Evolutionary conservation across 257 asterid genomes (phyloP).

Genomic region (Agastache rugosa): DNA sequence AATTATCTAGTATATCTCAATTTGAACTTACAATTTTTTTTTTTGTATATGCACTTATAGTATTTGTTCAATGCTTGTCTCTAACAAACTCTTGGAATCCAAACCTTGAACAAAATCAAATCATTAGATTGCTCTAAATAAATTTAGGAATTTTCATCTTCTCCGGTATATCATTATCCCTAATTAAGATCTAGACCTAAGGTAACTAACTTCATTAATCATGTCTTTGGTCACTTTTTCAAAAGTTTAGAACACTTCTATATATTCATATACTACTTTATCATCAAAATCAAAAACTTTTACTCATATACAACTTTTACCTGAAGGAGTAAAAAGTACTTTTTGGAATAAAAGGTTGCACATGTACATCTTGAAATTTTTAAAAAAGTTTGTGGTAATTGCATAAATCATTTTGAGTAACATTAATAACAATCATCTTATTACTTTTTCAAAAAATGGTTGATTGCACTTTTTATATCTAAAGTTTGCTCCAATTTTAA

Average conservation of each 20-base stretch:
- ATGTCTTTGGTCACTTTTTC: neutral
- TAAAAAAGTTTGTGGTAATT: neutral
- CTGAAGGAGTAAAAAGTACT: neutral
- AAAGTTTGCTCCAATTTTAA: no score
- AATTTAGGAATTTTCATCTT: no score
- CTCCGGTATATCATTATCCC: no score
- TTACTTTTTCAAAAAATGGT: neutral
- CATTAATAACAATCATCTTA: neutral
- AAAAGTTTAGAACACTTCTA: neutral
- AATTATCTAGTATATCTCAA: no score
- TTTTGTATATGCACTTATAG: no score
- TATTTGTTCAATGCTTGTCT: no score
- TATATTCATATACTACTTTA: neutral
- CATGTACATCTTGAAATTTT: neutral
- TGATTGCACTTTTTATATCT: no score
- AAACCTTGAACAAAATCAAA: no score
- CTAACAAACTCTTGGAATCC: no score
- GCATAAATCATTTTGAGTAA: neutral
- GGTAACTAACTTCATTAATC: neutral
- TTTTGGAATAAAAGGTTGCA: neutral
- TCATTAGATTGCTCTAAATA: no score
- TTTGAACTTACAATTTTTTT: no score
- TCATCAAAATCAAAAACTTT: neutral
- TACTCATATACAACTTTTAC: neutral
- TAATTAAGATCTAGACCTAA: neutral